Conservation (phyloP, 2,329 filamentous ascomycete genomes). For the Emericellopsis cladophorae region DNA sequence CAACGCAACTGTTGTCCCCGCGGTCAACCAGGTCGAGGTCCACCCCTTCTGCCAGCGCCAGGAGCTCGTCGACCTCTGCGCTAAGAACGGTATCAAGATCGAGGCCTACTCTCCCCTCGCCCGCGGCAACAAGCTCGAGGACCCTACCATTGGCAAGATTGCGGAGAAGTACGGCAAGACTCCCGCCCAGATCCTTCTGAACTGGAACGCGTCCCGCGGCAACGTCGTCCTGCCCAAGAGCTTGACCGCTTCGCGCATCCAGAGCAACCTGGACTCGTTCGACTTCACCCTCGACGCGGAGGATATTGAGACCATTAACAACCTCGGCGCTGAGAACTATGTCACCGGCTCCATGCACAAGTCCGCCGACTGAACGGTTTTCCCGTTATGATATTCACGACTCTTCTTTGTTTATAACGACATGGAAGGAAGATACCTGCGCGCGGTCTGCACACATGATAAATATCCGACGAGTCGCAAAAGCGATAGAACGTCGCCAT, state of each 20-base stretch:
- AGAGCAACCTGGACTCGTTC: slow-evolving; percentile 52
- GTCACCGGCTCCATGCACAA: slow-evolving; percentile 46
- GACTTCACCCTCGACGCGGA: slow-evolving; percentile 45
- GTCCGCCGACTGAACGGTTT: slow-evolving; percentile 17
- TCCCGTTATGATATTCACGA: background rate
- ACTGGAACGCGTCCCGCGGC: slow-evolving; percentile 67
- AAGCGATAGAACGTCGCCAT: no score
- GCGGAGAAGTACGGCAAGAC: slow-evolving; percentile 59
- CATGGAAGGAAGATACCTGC: no score
- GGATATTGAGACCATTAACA: slow-evolving; percentile 52
- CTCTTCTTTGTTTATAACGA: background rate
- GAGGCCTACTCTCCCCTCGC: slow-evolving; percentile 42
- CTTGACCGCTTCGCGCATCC: slow-evolving; percentile 47
- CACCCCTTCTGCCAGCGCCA: slow-evolving; percentile 62
- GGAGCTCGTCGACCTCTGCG: slow-evolving; percentile 42
- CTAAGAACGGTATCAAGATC: slow-evolving; percentile 40
- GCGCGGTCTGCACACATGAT: no score
- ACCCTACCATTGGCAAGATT: slow-evolving; percentile 47
- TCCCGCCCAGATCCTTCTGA: slow-evolving; percentile 61
- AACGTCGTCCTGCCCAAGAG: slow-evolving; percentile 69
- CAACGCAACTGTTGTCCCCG: slow-evolving; percentile 47
- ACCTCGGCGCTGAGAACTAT: slow-evolving; percentile 53
- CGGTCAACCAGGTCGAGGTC: slow-evolving; percentile 69
- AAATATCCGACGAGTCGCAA: no score
- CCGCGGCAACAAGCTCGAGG: slow-evolving; percentile 30